A percentile compares a stretch with the other conserved stretches of the same genome.
phyloP scores from a whole-genome alignment of 78 protist species.

The Dictyostelium discoideum region dicty_2.7 NC_007088.5:2014001-2014500 shows the following conservation, averaged over 20 bases:
- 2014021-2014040: slow-evolving; percentile 39
- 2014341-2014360: not conserved
- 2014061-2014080: not conserved
- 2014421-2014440: slow-evolving; percentile 65
- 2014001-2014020: slow-evolving; percentile 37
- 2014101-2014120: not conserved
- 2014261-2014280: slow-evolving; percentile 25
- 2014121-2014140: not conserved
- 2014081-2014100: slow-evolving; percentile 5
- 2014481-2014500: slow-evolving; percentile 65
- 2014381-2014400: slow-evolving; percentile 21
- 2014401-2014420: slow-evolving; percentile 21
- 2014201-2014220: slow-evolving; percentile 41
- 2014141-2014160: slow-evolving; percentile 27
- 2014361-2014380: slow-evolving; percentile 20
- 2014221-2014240: slow-evolving; percentile 23
- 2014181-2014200: slow-evolving; percentile 55
- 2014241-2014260: slow-evolving; percentile 2
- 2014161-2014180: slow-evolving; percentile 23
- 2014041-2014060: slow-evolving; percentile 1
- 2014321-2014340: not conserved
- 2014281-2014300: not conserved
- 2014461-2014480: slow-evolving; percentile 58
- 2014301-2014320: not conserved
- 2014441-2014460: slow-evolving; percentile 52